Percentiles rank a stretch among this genome's conserved stretches.
phyloP scores from a whole-genome alignment of 2,329 filamentous ascomycete genomes.

The Penicillium griseofulvum region DNA sequence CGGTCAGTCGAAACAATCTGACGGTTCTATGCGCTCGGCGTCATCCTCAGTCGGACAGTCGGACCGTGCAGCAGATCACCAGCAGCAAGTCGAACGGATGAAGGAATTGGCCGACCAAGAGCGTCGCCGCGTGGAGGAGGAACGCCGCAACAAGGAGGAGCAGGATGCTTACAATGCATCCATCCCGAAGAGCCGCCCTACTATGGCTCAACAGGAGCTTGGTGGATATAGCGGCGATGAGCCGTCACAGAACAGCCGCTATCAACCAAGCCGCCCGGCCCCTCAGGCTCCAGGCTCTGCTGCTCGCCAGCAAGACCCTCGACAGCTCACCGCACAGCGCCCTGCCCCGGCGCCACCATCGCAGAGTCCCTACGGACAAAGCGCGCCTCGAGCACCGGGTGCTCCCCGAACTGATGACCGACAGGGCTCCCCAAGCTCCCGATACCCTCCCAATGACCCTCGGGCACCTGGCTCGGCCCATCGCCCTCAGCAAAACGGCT shows the following conservation, averaged over 20 bases:
- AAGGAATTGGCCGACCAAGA: conserved; percentile 59
- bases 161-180: conserved; percentile 87
- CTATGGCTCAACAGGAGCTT: conserved; percentile 85
- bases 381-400: conserved; percentile 34
- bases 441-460: conserved; percentile 35
- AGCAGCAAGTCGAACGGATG: conserved; percentile 45
- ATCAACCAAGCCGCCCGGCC: conserved; percentile 80
- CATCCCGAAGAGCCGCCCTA: conserved; percentile 74
- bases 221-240: conserved; percentile 64
- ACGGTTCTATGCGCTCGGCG: conserved; percentile 32
- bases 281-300: conserved; percentile 68
- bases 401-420: conserved; percentile 30
- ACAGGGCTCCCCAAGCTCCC: conserved; percentile 36
- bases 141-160: conserved; percentile 65
- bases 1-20: conserved; percentile 38
- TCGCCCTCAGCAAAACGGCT: conserved; percentile 48
- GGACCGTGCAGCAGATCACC: conserved; percentile 48
- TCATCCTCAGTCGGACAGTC: conserved; percentile 53
- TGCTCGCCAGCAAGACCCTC: conserved; percentile 50
- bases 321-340: conserved; percentile 68
- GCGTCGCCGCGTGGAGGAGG: conserved; percentile 52
- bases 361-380: conserved; percentile 33
- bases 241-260: conserved; percentile 56
- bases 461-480: conserved; percentile 42
- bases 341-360: conserved; percentile 69